Conservation (phyloP, 208 protist genomes). For the Trypanosomatidae sp. region DNA sequence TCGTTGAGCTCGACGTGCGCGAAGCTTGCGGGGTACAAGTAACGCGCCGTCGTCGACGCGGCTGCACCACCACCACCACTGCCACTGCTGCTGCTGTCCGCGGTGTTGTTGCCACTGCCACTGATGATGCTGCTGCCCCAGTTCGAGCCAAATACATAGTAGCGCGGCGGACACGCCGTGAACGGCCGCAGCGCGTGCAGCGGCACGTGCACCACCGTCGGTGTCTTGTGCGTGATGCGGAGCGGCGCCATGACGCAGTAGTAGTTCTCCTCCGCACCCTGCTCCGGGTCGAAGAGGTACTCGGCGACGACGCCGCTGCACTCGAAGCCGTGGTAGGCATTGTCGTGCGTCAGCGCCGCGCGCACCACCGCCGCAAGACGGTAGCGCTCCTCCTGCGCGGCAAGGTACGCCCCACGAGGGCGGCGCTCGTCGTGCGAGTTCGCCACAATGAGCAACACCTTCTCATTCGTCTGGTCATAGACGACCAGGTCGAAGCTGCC, state of each 20-base stretch:
- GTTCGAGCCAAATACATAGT: slow-evolving; percentile 64
- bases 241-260: slow-evolving; percentile 77
- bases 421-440: slow-evolving; percentile 56
- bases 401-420: slow-evolving; percentile 47
- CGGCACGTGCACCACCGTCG: slow-evolving; percentile 36
- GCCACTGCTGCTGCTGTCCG: no score
- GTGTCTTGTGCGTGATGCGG: slow-evolving; percentile 41
- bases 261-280: slow-evolving; percentile 75
- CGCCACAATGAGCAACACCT: slow-evolving; percentile 70
- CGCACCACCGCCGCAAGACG: slow-evolving; percentile 69
- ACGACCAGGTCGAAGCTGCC: slow-evolving; percentile 64
- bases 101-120: no score
- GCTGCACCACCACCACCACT: no score
- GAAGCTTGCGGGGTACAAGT: slow-evolving; percentile 55
- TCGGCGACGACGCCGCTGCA: slow-evolving; percentile 60
- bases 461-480: slow-evolving; percentile 77
- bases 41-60: no score
- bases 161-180: slow-evolving; percentile 63
- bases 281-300: slow-evolving; percentile 73
- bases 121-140: no score
- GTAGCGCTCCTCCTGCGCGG: slow-evolving; percentile 76
- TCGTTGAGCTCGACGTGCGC: slow-evolving; percentile 69
- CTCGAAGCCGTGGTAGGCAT: slow-evolving; percentile 66
- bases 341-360: slow-evolving; percentile 64
- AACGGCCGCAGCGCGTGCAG: slow-evolving; percentile 65